These are phyloP conservation scores for Arachis stenosperma DNA, from an alignment of 306 rosid genomes.

Conservation along the genomic window DNA sequence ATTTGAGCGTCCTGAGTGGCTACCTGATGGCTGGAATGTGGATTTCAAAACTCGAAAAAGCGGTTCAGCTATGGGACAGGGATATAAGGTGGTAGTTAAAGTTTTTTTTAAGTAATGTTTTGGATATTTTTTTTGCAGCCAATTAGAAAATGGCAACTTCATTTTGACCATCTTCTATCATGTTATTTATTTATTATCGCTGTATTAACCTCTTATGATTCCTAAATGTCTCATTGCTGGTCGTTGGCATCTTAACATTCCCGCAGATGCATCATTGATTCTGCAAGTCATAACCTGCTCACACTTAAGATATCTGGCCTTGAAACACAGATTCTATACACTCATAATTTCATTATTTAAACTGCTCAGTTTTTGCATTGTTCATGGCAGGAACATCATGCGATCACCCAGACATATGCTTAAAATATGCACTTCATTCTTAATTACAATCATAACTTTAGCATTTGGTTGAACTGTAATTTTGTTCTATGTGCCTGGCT, in stretches of 20 bases:
- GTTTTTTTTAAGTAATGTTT: slow-evolving; percentile 5
- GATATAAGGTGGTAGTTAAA: slow-evolving; percentile 59
- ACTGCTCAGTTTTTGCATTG: slow-evolving; percentile 12
- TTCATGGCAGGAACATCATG: slow-evolving; percentile 14
- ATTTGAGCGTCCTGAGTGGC: slow-evolving; percentile 67
- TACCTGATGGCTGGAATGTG: slow-evolving; percentile 77
- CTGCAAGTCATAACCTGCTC: slow-evolving; percentile 7
- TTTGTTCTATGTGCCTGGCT: slow-evolving; percentile 21
- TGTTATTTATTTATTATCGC: neutral
- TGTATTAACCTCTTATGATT: slow-evolving; percentile 16
- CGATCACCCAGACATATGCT: neutral
- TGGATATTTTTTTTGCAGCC: slow-evolving; percentile 18
- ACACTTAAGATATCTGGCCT: neutral
- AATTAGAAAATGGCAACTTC: slow-evolving; percentile 11
- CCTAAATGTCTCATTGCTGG: slow-evolving; percentile 5
- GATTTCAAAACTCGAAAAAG: slow-evolving; percentile 64
- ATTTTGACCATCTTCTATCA: slow-evolving; percentile 14
- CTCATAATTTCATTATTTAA: neutral
- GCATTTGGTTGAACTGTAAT: neutral
- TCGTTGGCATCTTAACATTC: slow-evolving; percentile 2
- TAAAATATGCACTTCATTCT: slow-evolving; percentile 15
- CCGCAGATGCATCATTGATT: neutral
- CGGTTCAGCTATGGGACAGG: slow-evolving; percentile 57
- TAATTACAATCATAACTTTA: slow-evolving; percentile 15
- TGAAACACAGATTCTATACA: neutral